Percentiles rank a stretch among this genome's conserved stretches.
Evolutionary conservation across 106 monocot genomes (phyloP).

Genomic region (Agapanthus africanus): DNA sequence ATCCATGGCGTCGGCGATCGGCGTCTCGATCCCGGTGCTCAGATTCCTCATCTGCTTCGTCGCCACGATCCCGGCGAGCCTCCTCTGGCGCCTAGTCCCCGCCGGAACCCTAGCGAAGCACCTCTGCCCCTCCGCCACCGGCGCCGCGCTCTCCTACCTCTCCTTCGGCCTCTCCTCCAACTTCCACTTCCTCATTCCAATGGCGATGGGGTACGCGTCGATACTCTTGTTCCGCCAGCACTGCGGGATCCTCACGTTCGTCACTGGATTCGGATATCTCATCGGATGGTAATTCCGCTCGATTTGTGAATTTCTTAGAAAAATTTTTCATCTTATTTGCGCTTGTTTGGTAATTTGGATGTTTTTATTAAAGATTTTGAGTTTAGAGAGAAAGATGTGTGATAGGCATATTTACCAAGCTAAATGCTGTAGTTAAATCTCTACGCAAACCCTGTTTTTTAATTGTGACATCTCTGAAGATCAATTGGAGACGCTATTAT

Average conservation of each 20-base stretch:
- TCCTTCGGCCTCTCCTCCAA: conserved; percentile 82
- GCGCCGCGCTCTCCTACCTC: conserved; percentile 71
- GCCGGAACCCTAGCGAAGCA: conserved; percentile 45
- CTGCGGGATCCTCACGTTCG: conserved; percentile 71
- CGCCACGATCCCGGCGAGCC: conserved; percentile 74
- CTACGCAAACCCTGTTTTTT: too few species aligned
- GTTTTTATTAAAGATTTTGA: background rate
- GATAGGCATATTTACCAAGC: too few species aligned
- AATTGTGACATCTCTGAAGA: too few species aligned
- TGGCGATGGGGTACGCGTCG: conserved; percentile 67
- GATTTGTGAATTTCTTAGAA: background rate
- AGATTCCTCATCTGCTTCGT: conserved; percentile 88
- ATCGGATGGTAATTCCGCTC: conserved; percentile 52
- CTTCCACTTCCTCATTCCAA: conserved; percentile 75
- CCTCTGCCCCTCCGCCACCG: conserved; percentile 63
- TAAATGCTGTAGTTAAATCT: too few species aligned
- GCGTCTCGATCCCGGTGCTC: conserved; percentile 90
- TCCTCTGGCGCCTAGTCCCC: conserved; percentile 63
- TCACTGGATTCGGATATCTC: conserved; percentile 73
- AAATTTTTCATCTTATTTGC: too few species aligned
- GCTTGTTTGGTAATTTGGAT: background rate
- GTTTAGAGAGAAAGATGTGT: too few species aligned
- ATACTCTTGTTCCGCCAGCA: conserved; percentile 55
- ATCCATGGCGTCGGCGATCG: conserved; percentile 80
- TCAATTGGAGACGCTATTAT: too few species aligned